Base-by-base conservation (phyloP, 208 protist species). In the Leishmania aethiopica region DNA sequence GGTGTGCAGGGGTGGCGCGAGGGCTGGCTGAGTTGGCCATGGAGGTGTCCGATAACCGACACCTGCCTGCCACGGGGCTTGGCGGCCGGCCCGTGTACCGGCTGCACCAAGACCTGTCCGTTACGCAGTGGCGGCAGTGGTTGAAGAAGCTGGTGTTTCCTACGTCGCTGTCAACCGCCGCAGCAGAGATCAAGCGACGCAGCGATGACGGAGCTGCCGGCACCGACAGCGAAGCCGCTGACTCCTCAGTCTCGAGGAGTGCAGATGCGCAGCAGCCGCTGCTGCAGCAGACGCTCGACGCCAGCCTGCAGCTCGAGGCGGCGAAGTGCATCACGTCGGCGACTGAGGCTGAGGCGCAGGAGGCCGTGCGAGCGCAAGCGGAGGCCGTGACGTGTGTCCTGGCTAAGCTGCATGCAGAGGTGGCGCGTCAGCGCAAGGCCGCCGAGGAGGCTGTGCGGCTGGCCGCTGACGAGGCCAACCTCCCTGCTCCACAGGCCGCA, bases 381-480 rank as follows among this genome's bases (percentile, higher is more conserved):
- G 59, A 72, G 75, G 81, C 82, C 3, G 85, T 89, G 42, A 59
- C 78, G n/a, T 47, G 42, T 17, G 75, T 73, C 3, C 37, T 89
- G 35, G 37, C 78, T 6, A 49, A 64, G 5, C 78, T 89, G 19
- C 74, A 78, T 19, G 79, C 37, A n/a, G 82, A 89, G 64, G 84
- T 83, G 42, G 72, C 81, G 59, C 83, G 83, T 6, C 89, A 87
- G 79, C 85, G 86, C 60, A 97, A 97, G 81, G 77, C 96, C 15
- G 97, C 98, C 67, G 93, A 96, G 13, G 98, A 99, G 82, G 96
- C 96, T 81, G 90, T 99, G 55, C 94, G 98, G 7, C 87, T 89
- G 17, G 80, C 90, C n/a, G 85, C 77, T 55, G 80, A 90, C 66
- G 88, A 83, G 35, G 57, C 81, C 6, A 84, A 67, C 75, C 28